Evolutionary conservation across 2,329 filamentous ascomycete species (phyloP), one percentile per base, ranked within the genome.

Genomic region (Hymenoscyphus fraxineus): DNA sequence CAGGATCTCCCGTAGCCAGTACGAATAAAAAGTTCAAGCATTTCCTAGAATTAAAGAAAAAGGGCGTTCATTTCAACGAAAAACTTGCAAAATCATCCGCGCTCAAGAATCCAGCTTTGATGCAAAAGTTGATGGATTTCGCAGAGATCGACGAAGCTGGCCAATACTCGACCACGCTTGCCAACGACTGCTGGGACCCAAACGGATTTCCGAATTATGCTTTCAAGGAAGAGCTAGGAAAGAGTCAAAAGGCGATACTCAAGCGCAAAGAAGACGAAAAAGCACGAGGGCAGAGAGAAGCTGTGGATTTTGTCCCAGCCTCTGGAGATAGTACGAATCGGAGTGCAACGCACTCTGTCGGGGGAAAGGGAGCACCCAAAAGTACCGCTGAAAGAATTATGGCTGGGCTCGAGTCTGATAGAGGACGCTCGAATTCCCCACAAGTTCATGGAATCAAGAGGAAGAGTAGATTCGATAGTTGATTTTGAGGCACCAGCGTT

Each of bases 51-150:
- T 82, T 94, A n/a, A 95, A 95, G 78, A 87, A 85, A 72, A 85
- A 88, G 67, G 88, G 88, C 4, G 81, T 88, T 16, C 91, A 95
- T 77, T 94, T 94, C 81, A 93, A 95, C 75, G 81, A 86, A 70
- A 88, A 89, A 66, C 80, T 95, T 9, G 85, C 89, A 41, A 82
- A 83, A 64, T 90, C 88, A 0, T 78, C 84, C 0, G 85, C 89
- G 7, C 79, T 93, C 65, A 84, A 85, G 60, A 94, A 94, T 73
- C 91, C 91, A 2, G 85, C 83, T 54, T 79, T 93, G 61, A 84
- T 87, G 76, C 86, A 89, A 67, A 92, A 91, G 77, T 80, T 94
- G 63, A 82, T 92, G 79, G 82, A 80, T 31, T 93, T 92, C 77
- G 87, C 88, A 15, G 84, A 82, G 3, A 80, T 87, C 27, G 78